These are phyloP conservation scores for Auricularia sp. DNA, from an alignment of 768 basidiomycete species.

Conservation along the genomic window DNA sequence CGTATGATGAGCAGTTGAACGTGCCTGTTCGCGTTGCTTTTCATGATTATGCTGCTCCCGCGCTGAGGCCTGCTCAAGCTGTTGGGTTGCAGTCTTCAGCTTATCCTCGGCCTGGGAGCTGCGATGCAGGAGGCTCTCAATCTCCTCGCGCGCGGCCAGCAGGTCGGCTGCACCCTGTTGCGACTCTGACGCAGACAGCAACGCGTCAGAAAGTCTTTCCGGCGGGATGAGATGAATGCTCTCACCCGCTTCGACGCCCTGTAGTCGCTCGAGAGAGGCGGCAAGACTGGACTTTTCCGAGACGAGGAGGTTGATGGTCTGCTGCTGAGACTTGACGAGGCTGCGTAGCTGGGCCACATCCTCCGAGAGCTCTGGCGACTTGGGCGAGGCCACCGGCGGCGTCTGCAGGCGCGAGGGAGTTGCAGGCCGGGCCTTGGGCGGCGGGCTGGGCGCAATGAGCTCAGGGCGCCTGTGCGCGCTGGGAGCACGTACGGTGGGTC, in stretches of 20 bases:
- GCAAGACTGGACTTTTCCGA: constrained; percentile 57
- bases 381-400: constrained; percentile 2
- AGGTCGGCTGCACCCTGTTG: not conserved
- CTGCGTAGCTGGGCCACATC: constrained; percentile 9
- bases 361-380: not conserved
- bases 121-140: not conserved
- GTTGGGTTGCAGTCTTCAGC: not conserved
- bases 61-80: not conserved
- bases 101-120: not conserved
- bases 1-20: not conserved
- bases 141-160: not conserved
- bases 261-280: constrained; percentile 44
- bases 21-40: not conserved
- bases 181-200: not conserved
- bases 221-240: constrained; percentile 3
- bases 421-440: constrained; percentile 21
- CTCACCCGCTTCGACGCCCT: constrained; percentile 53
- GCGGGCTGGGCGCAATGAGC: constrained; percentile 27
- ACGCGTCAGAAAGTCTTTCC: not conserved
- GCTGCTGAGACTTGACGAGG: constrained; percentile 35
- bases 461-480: constrained; percentile 15
- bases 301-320: constrained; percentile 69
- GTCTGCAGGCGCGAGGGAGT: constrained; percentile 3
- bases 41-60: not conserved
- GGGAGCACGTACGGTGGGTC: constrained; percentile 15